Evolutionary conservation across 495 filamentous ascomycete genomes (phyloP), one percentile per base, ranked within the genome.

Genomic region (Cercophora sp.): DNA sequence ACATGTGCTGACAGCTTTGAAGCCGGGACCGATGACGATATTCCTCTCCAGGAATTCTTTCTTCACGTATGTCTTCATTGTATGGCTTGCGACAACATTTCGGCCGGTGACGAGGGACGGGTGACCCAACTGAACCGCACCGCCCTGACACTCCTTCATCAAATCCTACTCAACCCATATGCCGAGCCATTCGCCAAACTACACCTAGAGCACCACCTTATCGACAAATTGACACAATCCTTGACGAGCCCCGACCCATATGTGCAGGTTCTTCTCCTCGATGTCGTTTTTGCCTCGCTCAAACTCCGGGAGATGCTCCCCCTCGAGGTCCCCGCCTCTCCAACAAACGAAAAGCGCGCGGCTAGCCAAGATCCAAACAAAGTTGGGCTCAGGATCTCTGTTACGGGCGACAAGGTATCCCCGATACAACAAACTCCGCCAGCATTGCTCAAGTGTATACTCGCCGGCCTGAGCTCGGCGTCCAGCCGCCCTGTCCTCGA

Each of bases 401-500:
- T 65, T 9, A 15, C 65, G 0, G 52, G 58, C 2, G 72, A 72
- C 19, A 65, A 45, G 16, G 41, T 64, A n/a, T 64, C 64, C n/a
- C 53, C 59, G 10, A 40, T 60, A 2, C 67, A 65, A 34, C 74
- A 80, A 3, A 88, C 89, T n/a, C 88, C 89, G 3, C 75, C 83
- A 2, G 78, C 84, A 29, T 72, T 98, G 25, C 69, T 97, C 8
- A 87, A 88, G 48, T 95, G 89, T 61, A 79, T 99, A 31, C 79
- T 88, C 25, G 82, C 81, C 35, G 93, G 89, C 4, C 86, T 99
- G 54, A 82, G 88, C 42, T 87, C 89, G 13, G 61, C 76, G 10
- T 85, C 78, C 45, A 90, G 86, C 49, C 82, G 88, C 16, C 78
- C 82, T 16, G 84, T 92, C 18, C 74, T 99, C 26, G 90, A 96